A percentile compares a stretch with the other conserved stretches of the same genome.
Evolutionary conservation across 1,284 basidiomycete genomes (phyloP).

Genomic region (Puccinia horiana): DNA sequence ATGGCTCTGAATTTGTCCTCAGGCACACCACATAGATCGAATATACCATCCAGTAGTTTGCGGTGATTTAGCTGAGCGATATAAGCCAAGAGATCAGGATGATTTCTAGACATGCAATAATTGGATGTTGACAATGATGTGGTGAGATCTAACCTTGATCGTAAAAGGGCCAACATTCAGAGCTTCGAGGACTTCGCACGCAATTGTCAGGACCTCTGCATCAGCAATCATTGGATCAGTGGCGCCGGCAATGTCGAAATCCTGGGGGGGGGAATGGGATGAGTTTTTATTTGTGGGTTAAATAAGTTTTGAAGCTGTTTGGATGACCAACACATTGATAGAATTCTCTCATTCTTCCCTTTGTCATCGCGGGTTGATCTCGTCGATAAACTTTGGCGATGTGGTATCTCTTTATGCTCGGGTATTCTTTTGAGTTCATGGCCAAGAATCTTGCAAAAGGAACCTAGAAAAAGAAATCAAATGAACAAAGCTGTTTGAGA

Average conservation of each 20-base stretch:
- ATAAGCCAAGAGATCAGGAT: conserved; percentile 16
- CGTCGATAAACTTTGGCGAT: conserved; percentile 96
- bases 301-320: not conserved
- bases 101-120: not conserved
- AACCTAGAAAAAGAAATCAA: conserved; percentile 61
- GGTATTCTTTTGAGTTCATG: conserved; percentile 78
- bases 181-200: conserved; percentile 77
- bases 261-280: conserved; percentile 62
- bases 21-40: conserved; percentile 93
- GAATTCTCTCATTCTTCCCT: conserved; percentile 97
- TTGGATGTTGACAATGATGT: not conserved
- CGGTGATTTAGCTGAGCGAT: conserved; percentile 79
- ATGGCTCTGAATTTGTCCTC: conserved; percentile 88
- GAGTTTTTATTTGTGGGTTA: not conserved
- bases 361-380: conserved; percentile 96
- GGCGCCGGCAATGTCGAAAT: conserved; percentile 92
- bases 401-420: conserved; percentile 83
- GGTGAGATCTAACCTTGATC: conserved; percentile 67
- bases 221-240: conserved; percentile 94
- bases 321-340: conserved; percentile 79
- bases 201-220: conserved; percentile 80
- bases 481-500: not conserved
- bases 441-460: conserved; percentile 93
- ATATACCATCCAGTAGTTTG: conserved; percentile 95
- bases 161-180: conserved; percentile 91